These are phyloP conservation scores for Tuber calosporum DNA, from an alignment of 495 filamentous ascomycete species.

Conservation along the genomic window DNA sequence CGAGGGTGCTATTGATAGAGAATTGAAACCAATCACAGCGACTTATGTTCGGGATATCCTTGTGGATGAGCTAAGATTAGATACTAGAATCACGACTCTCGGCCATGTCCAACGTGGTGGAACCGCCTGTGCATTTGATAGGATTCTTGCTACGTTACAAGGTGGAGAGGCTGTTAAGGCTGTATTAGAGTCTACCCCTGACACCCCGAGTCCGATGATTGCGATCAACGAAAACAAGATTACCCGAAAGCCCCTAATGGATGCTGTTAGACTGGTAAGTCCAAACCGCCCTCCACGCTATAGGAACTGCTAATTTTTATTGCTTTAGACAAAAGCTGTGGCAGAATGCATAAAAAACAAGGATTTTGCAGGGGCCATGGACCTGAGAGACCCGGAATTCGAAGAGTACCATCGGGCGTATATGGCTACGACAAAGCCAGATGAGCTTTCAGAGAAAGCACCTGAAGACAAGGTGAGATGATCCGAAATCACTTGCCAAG, in stretches of 20 bases:
- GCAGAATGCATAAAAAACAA: constrained; percentile 69
- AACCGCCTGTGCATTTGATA: constrained; percentile 84
- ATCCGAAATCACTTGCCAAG: background rate
- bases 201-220: constrained; percentile 89
- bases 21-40: constrained; percentile 78
- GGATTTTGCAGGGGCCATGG: constrained; percentile 80
- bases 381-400: constrained; percentile 84
- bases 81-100: constrained; percentile 90
- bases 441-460: constrained; percentile 56
- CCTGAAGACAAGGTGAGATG: constrained; percentile 63
- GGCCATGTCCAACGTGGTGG: constrained; percentile 96
- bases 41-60: constrained; percentile 78
- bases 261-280: constrained; percentile 59
- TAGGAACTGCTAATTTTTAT: background rate
- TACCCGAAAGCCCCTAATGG: constrained; percentile 73
- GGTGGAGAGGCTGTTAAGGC: constrained; percentile 95
- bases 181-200: constrained; percentile 82
- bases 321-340: constrained; percentile 65
- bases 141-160: constrained; percentile 86
- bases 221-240: constrained; percentile 98
- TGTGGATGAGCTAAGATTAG: constrained; percentile 62
- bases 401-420: constrained; percentile 85
- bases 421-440: constrained; percentile 72
- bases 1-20: constrained; percentile 81
- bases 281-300: background rate